Base-by-base conservation (phyloP, 163 green algal species). In the Volvox carteri region DNA sequence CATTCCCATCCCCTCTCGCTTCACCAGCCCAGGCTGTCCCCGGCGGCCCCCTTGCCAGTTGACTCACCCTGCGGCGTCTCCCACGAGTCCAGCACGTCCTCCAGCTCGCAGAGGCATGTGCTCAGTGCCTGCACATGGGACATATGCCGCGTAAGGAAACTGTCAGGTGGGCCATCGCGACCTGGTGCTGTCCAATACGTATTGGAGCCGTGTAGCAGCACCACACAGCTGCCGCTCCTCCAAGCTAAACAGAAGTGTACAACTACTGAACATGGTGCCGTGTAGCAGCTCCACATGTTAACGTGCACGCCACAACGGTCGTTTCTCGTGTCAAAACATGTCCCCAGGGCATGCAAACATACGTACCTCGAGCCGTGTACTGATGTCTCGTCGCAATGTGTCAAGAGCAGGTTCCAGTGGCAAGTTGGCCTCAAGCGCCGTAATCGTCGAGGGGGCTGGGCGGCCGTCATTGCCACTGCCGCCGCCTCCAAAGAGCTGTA, bases 71-170 rank as follows among this genome's bases (percentile, higher is more conserved):
- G 23, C 37, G 60, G 60, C 65, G 21, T 48, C 37, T 88, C 83
- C 83, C 83, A 88, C 0, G 83, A 54, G 50, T 88, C 83, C 67
- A 88, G 48, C 37, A 88, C 83, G 16, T 88, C 83, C 68, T 88
- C 83, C 83, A 88, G 14, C 83, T 88, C 83, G 35, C 28, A 67
- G 28, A 88, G 50, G 39, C 83, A 88, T 1, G 44, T 42, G 30
- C 46, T 72, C 2, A 72, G 60, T 35, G 60, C 60, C 60, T 72
- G 60, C 60, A 72, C 3, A 39, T 1, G 60, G n/a, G n/a, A n/a
- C n/a, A n/a, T n/a, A n/a, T n/a, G n/a, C n/a, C n/a, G n/a, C n/a
- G n/a, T n/a, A n/a, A n/a, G n/a, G n/a, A n/a, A n/a, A n/a, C n/a
- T n/a, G n/a, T n/a, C n/a, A n/a, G n/a, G n/a, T n/a, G n/a, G n/a